Evolutionary conservation across 1,139 yeast genomes (phyloP), one percentile per base, ranked within the genome.

Genomic region (Saccharomyces hybrid): DNA sequence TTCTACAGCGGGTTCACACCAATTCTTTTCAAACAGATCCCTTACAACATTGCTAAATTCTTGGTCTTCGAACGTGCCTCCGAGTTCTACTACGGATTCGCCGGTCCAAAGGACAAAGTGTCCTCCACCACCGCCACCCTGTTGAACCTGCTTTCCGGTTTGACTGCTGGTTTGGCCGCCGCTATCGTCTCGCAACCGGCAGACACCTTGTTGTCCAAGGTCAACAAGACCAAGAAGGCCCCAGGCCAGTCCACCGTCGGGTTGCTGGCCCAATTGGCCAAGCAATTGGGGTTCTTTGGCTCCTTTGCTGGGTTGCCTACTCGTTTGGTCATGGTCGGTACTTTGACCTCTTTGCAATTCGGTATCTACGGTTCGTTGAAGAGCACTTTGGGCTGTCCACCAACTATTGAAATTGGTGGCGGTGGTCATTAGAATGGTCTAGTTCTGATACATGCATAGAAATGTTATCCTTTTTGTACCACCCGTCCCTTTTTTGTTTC

Each of bases 1-100:
- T 86, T 87, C 83, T 87, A 87, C 84, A 84, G 83, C 73, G 95
- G 95, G 79, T 87, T 87, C 85, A 85, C 91, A 63, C 95, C 95
- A 76, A 86, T 87, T 72, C 80, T 87, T 74, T 87, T 86, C 83
- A 87, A 87, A 78, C 95, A 87, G 78, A 87, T 87, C 78, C 95
- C 95, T 70, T 87, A 87, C 79, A 87, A 87, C 80, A 87, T 87
- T 72, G 91, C 95, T 68, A 87, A 87, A 78, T 87, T 87, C 80
- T 82, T 86, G 77, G 91, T 88, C 69, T 87, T 75, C 76, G 95
- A 87, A 79, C 83, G 90, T 80, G 95, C 95, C 66, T 82, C 90
- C 66, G 90, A 83, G 76, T 80, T 83, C 62, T 85, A 87, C 77
- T 84, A 76, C 76, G 73, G 74, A 59, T 66, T 79, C 60, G 77